These are phyloP conservation scores for Capniomyces stellatus DNA, from an alignment of 371 early-diverging fungal genomes.

Conservation along the genomic window DNA sequence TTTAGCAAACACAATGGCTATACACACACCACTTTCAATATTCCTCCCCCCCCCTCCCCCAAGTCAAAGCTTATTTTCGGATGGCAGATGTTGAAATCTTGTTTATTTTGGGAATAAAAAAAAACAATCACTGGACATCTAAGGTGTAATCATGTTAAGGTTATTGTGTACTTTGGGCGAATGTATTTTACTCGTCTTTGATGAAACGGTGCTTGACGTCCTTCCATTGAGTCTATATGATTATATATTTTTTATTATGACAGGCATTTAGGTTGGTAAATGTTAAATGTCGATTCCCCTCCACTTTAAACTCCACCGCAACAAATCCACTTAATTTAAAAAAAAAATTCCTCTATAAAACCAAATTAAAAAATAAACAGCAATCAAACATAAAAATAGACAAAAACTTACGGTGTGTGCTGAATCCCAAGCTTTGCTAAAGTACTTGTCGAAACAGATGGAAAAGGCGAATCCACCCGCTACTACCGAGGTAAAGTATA, in stretches of 20 bases:
- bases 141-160: too few species aligned
- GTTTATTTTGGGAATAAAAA: too few species aligned
- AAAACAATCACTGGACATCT: too few species aligned
- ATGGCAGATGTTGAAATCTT: too few species aligned
- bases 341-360: too few species aligned
- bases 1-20: too few species aligned
- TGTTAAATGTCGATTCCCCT: too few species aligned
- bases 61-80: too few species aligned
- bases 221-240: constrained; percentile 16
- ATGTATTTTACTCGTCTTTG: background rate
- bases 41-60: too few species aligned
- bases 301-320: background rate
- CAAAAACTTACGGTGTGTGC: constrained; percentile 13
- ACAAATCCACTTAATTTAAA: background rate
- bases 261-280: background rate
- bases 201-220: constrained; percentile 22
- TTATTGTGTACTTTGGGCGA: too few species aligned
- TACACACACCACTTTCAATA: too few species aligned
- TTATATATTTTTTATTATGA: background rate
- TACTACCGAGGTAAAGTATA: constrained; percentile 22
- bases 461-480: constrained; percentile 18
- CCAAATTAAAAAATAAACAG: background rate
- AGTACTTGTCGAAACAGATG: constrained; percentile 15
- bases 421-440: constrained; percentile 22
- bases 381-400: background rate